A percentile compares a stretch with the other conserved stretches of the same genome.
Conservation (phyloP, 2,329 filamentous ascomycete species). For the Claviceps sp. region DNA sequence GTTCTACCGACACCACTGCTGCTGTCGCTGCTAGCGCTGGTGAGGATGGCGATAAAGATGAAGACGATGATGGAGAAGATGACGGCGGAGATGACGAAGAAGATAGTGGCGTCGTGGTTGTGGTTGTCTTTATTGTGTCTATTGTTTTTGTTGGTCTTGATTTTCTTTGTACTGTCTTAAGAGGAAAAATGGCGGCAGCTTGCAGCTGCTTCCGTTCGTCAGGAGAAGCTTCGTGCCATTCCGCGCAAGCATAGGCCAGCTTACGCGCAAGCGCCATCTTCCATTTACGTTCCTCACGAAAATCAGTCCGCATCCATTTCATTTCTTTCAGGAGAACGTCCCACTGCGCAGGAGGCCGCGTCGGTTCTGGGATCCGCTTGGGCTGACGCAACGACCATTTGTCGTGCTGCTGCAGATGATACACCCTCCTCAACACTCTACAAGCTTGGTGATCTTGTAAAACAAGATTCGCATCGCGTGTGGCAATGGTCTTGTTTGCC, state of each 20-base stretch:
- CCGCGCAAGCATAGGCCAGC: constrained; percentile 69
- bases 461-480: constrained; percentile 68
- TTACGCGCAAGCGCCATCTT: constrained; percentile 71
- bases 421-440: constrained; percentile 72
- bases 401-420: constrained; percentile 79
- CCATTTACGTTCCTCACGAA: constrained; percentile 88
- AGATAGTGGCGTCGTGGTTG: too few relatives aligned
- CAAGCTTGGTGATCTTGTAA: constrained; percentile 80
- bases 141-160: too few relatives aligned
- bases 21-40: constrained; percentile 10
- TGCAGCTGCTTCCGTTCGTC: constrained; percentile 56
- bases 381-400: constrained; percentile 88
- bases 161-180: constrained; percentile 15
- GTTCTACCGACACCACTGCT: neutral
- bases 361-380: constrained; percentile 70
- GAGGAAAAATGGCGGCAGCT: constrained; percentile 42
- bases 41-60: too few relatives aligned
- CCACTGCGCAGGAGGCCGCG: constrained; percentile 64
- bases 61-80: too few relatives aligned
- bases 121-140: too few relatives aligned
- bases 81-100: too few relatives aligned
- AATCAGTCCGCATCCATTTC: constrained; percentile 98
- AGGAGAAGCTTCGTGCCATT: constrained; percentile 56
- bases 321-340: constrained; percentile 81
- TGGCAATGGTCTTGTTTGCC: constrained; percentile 82